phyloP scores from a whole-genome alignment of 371 early-diverging fungal species.

The Globomyces sp. region DNA sequence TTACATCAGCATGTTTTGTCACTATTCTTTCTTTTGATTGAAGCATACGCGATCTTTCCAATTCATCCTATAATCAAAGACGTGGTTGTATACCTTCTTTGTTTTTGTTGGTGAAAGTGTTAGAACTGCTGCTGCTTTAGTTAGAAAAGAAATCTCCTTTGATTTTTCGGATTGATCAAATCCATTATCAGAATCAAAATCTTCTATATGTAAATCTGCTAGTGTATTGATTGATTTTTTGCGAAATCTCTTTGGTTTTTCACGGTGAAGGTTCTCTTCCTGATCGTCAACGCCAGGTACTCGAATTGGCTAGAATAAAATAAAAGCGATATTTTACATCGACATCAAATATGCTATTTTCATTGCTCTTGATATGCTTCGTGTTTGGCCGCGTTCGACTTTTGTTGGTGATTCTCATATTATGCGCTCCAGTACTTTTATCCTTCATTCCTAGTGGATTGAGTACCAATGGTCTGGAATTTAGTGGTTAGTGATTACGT shows the following conservation, averaged over 20 bases:
- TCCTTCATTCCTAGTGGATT: neutral
- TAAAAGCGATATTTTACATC: neutral
- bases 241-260: neutral
- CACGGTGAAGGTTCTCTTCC: neutral
- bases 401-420: neutral
- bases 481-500: neutral
- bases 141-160: neutral
- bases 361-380: neutral
- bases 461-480: neutral
- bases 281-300: neutral
- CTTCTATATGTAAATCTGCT: constrained; percentile 2
- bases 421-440: too few species aligned
- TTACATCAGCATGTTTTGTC: neutral
- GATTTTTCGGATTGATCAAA: neutral
- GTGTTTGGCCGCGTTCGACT: neutral
- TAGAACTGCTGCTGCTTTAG: neutral
- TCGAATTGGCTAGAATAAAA: neutral
- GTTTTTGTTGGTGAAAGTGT: neutral
- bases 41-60: neutral
- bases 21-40: neutral
- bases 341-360: neutral
- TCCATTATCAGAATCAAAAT: neutral
- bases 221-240: neutral
- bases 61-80: neutral
- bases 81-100: neutral